These are phyloP conservation scores for Trametes versicolor DNA, from an alignment of 1,284 basidiomycete genomes.

Conservation along the genomic window DNA sequence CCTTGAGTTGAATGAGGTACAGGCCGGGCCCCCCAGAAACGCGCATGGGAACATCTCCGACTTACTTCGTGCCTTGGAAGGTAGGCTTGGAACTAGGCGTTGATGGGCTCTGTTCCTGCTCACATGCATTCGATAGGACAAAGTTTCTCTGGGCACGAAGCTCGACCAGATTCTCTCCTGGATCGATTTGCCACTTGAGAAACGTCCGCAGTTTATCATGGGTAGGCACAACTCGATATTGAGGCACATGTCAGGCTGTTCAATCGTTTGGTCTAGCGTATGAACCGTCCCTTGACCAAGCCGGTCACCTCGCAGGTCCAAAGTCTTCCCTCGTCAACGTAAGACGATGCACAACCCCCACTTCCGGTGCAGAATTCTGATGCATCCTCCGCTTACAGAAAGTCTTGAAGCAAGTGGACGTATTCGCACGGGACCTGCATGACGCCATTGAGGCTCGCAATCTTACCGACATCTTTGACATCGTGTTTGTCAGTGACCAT, in stretches of 20 bases:
- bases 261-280: conserved; percentile 54
- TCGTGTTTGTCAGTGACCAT: conserved; percentile 93
- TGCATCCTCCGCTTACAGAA: conserved; percentile 49
- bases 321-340: conserved; percentile 78
- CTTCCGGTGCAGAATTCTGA: background rate
- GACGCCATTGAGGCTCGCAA: conserved; percentile 74
- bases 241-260: background rate
- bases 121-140: conserved; percentile 52
- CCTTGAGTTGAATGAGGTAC: background rate
- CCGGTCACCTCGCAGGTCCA: conserved; percentile 84
- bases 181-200: conserved; percentile 77
- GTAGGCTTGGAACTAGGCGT: conserved; percentile 44
- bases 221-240: conserved; percentile 55
- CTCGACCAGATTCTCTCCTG: conserved; percentile 78
- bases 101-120: background rate
- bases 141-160: conserved; percentile 72
- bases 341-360: conserved; percentile 34
- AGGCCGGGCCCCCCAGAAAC: conserved; percentile 88
- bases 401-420: conserved; percentile 77
- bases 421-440: conserved; percentile 78
- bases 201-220: conserved; percentile 82
- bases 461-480: conserved; percentile 84
- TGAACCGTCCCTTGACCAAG: conserved; percentile 82
- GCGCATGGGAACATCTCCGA: conserved; percentile 67
- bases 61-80: conserved; percentile 82